A percentile compares a stretch with the other conserved stretches of the same genome.
These are phyloP conservation scores for Rhizoctonia solani DNA, from an alignment of 1,284 basidiomycete genomes.

Conservation along the genomic window DNA sequence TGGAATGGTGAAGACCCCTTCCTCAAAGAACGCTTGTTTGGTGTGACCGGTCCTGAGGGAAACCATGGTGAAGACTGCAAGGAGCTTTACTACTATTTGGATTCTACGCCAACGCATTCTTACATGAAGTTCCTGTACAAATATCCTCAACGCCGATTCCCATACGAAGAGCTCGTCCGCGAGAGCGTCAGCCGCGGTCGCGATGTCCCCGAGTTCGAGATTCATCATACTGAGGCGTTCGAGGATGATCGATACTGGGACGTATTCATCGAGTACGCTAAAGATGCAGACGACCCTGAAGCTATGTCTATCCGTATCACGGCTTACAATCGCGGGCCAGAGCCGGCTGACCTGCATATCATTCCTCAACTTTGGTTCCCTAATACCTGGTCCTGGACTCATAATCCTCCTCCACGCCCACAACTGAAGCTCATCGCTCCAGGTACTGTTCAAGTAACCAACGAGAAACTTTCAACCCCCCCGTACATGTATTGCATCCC, in stretches of 20 bases:
- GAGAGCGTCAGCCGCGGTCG: slow-evolving; percentile 84
- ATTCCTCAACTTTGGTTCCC: slow-evolving; percentile 96
- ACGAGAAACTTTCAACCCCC: slow-evolving; percentile 73
- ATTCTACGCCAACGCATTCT: slow-evolving; percentile 96
- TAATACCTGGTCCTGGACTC: slow-evolving; percentile 96
- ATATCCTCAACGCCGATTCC: slow-evolving; percentile 90
- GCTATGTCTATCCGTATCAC: slow-evolving; percentile 93
- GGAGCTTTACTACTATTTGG: slow-evolving; percentile 97
- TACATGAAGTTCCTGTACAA: slow-evolving; percentile 99
- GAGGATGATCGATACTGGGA: slow-evolving; percentile 98
- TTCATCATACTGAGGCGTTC: slow-evolving; percentile 90
- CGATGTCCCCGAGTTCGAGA: slow-evolving; percentile 89
- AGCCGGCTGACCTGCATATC: slow-evolving; percentile 92
- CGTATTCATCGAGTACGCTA: slow-evolving; percentile 97
- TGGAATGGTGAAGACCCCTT: slow-evolving; percentile 97
- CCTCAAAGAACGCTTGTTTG: slow-evolving; percentile 95
- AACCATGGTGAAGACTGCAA: slow-evolving; percentile 99
- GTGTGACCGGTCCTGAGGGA: slow-evolving; percentile 91
- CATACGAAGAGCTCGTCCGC: slow-evolving; percentile 89
- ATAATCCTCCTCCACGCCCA: slow-evolving; percentile 80
- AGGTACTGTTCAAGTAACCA: slow-evolving; percentile 69
- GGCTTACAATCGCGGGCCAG: slow-evolving; percentile 94
- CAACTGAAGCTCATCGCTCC: slow-evolving; percentile 61
- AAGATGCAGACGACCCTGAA: slow-evolving; percentile 91
- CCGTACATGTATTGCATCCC: slow-evolving; percentile 84